Base-by-base conservation (phyloP, 2,329 filamentous ascomycete species). In the Helotiales sp. region DNA sequence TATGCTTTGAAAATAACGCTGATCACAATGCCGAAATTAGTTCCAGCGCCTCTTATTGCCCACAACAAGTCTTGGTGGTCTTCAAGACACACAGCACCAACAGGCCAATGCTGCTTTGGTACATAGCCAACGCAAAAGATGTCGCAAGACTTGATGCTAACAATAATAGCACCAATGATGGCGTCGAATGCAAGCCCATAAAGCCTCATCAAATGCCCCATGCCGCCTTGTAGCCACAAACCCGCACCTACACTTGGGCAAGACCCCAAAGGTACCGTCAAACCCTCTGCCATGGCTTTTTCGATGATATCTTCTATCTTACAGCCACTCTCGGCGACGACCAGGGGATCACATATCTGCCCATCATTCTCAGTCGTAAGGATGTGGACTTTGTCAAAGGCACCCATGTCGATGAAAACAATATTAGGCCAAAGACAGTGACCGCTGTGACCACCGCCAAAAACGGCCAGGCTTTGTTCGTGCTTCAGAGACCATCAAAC, bases 201-300 rank as follows among this genome's bases (percentile, higher is more conserved):
- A 8, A 72, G 43, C 61, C 72, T 69, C 40, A 64, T 52, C 11
- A 74, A 58, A 50, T 73, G 70, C 1, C 87, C 87, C 57, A 90
- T 87, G 61, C 88, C 87, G 47, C 88, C 88, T 79, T 90, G 87
- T 55, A 91, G 79, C 86, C 86, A 90, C 15, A 87, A 71, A 0
- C 88, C 88, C 0, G 86, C 83, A 2, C 88, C 88, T 28, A 90
- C 86, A 70, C 87, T 89, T 69, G 88, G 88, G 6, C 88, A 85
- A 28, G 86, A 74, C 2, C 88, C 88, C 2, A 90, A 75, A 0
- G 88, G 87, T 1, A 90, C 83, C 64, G 84, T 85, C 62, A 89
- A 0, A 1, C 83, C 85, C 0, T 69, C 78, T 1, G 65, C 76
- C 79, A 84, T 83, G 59, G 70, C 50, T 63, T 67, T 65, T 47